Evolutionary conservation across 2,329 filamentous ascomycete genomes (phyloP).

Genomic region (Davidsoniella australis): DNA sequence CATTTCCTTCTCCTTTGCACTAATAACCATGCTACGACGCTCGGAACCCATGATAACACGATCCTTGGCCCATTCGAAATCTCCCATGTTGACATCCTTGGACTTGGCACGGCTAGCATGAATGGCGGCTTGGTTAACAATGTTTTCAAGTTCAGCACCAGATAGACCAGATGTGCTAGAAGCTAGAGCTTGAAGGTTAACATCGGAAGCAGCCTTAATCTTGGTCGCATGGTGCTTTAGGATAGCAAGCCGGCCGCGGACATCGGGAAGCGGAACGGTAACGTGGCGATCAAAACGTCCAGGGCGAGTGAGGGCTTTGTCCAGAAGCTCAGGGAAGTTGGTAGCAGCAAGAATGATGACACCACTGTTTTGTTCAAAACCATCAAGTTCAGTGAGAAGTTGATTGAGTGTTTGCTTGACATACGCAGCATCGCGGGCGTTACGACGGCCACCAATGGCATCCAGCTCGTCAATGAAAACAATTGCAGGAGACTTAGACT

Average conservation of each 20-base stretch:
- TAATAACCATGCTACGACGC: constrained; percentile 74
- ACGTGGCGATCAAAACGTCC: constrained; percentile 94
- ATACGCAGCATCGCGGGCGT: constrained; percentile 83
- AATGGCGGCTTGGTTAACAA: constrained; percentile 90
- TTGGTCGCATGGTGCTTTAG: constrained; percentile 87
- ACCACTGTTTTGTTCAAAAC: constrained; percentile 85
- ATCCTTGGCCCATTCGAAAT: constrained; percentile 96
- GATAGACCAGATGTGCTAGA: constrained; percentile 82
- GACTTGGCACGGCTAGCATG: constrained; percentile 81
- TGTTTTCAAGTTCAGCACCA: constrained; percentile 87
- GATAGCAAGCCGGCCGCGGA: constrained; percentile 82
- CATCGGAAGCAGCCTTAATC: constrained; percentile 62
- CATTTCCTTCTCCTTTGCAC: constrained; percentile 82
- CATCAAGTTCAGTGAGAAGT: constrained; percentile 87
- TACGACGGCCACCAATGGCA: constrained; percentile 85
- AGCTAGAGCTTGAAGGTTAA: constrained; percentile 71
- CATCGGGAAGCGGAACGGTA: constrained; percentile 74
- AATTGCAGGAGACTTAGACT: constrained; percentile 74
- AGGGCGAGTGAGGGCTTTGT: constrained; percentile 85
- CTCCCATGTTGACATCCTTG: constrained; percentile 53
- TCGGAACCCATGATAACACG: constrained; percentile 96
- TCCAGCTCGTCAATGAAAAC: constrained; percentile 92
- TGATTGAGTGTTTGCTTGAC: constrained; percentile 97
- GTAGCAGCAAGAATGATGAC: constrained; percentile 94
- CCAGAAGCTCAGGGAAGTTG: constrained; percentile 84